phyloP scores from a whole-genome alignment of 73 alveolate genomes.

The Paramecium sonneborni region DNA sequence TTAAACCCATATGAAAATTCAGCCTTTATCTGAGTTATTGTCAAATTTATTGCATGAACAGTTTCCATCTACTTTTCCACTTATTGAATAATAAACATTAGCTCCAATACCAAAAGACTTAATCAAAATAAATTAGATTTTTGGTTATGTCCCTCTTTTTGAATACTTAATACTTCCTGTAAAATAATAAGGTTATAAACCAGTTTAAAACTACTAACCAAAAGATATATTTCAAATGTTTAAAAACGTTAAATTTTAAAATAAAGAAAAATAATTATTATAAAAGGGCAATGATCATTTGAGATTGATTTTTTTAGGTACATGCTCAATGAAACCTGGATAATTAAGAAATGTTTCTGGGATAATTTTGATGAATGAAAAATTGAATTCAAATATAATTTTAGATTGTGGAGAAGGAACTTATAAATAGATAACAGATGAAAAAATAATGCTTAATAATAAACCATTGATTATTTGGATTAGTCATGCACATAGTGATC shows the following conservation, averaged over 20 bases:
- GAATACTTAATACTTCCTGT: background rate
- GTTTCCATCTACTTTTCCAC: background rate
- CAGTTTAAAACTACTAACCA: background rate
- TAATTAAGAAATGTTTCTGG: conserved; percentile 65
- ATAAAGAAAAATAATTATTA: background rate
- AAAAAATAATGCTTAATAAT: background rate
- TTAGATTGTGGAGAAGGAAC: conserved; percentile 72
- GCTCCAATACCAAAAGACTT: background rate
- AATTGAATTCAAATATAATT: conserved; percentile 39
- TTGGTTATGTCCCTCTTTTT: background rate
- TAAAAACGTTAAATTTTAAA: background rate
- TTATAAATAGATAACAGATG: conserved; percentile 14
- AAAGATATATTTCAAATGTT: background rate
- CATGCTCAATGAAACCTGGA: conserved; percentile 67
- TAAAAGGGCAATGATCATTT: background rate
- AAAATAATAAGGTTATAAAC: background rate
- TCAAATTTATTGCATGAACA: background rate
- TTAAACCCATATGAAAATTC: background rate
- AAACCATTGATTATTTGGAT: conserved; percentile 71
- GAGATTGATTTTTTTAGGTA: conserved; percentile 56
- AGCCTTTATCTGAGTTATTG: background rate
- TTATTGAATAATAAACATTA: background rate
- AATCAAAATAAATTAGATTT: background rate
- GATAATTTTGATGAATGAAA: conserved; percentile 17
- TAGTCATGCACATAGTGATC: conserved; percentile 98